phyloP scores from a whole-genome alignment of 345 rosid genomes.

The Salix dunnii region DNA sequence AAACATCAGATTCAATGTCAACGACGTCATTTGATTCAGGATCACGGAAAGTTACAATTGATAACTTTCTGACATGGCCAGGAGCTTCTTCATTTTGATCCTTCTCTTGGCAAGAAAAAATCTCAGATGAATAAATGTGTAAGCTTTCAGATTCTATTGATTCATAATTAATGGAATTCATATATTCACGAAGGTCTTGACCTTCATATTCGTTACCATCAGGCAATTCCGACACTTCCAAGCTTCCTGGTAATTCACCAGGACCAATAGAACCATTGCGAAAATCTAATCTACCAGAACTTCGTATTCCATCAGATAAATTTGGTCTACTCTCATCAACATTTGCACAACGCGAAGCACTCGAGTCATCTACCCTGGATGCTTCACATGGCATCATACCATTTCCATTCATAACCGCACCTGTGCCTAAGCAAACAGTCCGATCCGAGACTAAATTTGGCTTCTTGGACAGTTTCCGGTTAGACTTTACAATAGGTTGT shows the following conservation, averaged over 20 bases:
- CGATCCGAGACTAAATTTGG: slow-evolving; percentile 14
- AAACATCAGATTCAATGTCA: slow-evolving; percentile 35
- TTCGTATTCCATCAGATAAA: slow-evolving; percentile 1
- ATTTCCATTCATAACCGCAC: slow-evolving; percentile 11
- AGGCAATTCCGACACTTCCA: slow-evolving; percentile 8
- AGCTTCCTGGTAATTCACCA: slow-evolving; percentile 14
- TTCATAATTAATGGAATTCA: slow-evolving; percentile 28
- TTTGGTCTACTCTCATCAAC: neutral
- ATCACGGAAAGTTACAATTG: slow-evolving; percentile 54
- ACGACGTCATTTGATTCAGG: slow-evolving; percentile 37
- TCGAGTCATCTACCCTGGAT: slow-evolving; percentile 25
- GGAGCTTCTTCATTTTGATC: slow-evolving; percentile 22
- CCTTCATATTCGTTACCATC: slow-evolving; percentile 7
- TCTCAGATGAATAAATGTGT: slow-evolving; percentile 28
- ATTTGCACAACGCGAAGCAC: neutral
- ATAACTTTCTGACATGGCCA: slow-evolving; percentile 36
- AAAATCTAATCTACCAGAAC: slow-evolving; percentile 16
- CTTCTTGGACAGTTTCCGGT: slow-evolving; percentile 21
- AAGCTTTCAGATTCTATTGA: slow-evolving; percentile 33
- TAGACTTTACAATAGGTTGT: slow-evolving; percentile 46
- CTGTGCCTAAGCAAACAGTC: neutral
- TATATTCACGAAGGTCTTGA: slow-evolving; percentile 22
- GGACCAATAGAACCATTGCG: slow-evolving; percentile 21
- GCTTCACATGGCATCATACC: slow-evolving; percentile 17
- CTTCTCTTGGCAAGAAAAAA: slow-evolving; percentile 37